Percentiles rank a stretch among this genome's conserved stretches.
These are phyloP conservation scores for Trametes villosa DNA, from an alignment of 768 basidiomycete genomes.

Conservation along the genomic window DNA sequence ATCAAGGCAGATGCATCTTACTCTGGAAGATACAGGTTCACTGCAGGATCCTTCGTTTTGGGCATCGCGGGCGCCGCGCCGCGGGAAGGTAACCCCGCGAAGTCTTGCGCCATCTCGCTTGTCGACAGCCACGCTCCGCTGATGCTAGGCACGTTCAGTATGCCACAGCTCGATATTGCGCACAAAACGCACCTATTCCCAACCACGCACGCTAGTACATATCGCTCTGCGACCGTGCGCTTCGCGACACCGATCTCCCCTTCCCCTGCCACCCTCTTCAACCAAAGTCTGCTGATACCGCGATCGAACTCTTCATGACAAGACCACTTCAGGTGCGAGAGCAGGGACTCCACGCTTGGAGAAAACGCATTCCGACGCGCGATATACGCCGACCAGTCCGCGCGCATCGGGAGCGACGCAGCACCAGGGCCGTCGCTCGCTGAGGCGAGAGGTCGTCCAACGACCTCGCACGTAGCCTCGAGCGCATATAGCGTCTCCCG, in stretches of 20 bases:
- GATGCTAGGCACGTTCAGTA: constrained; percentile 40
- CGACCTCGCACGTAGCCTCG: constrained; percentile 74
- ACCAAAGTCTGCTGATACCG: constrained; percentile 73
- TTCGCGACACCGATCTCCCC: constrained; percentile 48
- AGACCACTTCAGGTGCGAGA: constrained; percentile 60
- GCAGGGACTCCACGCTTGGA: constrained; percentile 28
- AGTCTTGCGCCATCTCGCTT: constrained; percentile 73
- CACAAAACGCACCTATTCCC: constrained; percentile 58
- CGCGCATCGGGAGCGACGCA: constrained; percentile 40
- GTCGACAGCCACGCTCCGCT: constrained; percentile 73
- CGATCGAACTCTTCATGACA: constrained; percentile 71
- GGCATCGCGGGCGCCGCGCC: constrained; percentile 12
- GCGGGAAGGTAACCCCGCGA: constrained; percentile 50
- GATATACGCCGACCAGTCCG: constrained; percentile 73
- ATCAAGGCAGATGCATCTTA: constrained; percentile 36
- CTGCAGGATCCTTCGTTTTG: constrained; percentile 30
- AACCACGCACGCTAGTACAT: constrained; percentile 72
- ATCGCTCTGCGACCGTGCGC: constrained; percentile 57
- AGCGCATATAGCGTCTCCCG: constrained; percentile 57
- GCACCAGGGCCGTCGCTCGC: neutral
- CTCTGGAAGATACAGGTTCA: constrained; percentile 71
- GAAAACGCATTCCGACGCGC: constrained; percentile 23
- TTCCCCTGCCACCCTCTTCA: constrained; percentile 47
- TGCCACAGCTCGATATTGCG: neutral
- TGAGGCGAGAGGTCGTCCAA: constrained; percentile 54